Evolutionary conservation across 805 yeast genomes (phyloP).

Genomic region (Schizosaccharomyces osmophilus): DNA sequence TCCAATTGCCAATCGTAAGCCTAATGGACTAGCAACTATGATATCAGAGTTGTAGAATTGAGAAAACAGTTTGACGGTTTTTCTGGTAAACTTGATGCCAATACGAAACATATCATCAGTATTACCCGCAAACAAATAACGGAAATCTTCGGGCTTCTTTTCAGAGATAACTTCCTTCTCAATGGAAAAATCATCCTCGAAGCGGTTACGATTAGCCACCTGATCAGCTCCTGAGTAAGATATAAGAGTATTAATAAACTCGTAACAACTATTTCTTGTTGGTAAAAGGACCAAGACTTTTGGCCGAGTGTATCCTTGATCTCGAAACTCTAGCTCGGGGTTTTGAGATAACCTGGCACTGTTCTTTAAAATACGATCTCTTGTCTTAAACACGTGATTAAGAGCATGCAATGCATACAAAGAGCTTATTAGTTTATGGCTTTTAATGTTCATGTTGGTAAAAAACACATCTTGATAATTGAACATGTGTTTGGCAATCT

Average conservation of each 20-base stretch:
- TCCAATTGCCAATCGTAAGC: conserved; percentile 56
- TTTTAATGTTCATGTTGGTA: background rate
- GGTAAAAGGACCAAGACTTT: conserved; percentile 66
- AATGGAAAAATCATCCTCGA: conserved; percentile 41
- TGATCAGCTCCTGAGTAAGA: conserved; percentile 42
- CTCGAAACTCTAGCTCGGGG: conserved; percentile 37
- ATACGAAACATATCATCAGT: conserved; percentile 74
- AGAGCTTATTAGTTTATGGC: conserved; percentile 11
- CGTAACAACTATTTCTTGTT: conserved; percentile 53
- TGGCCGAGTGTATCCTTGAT: conserved; percentile 90
- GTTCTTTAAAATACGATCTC: conserved; percentile 64
- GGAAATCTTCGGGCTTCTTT: conserved; percentile 64
- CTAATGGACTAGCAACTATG: conserved; percentile 77
- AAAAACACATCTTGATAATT: background rate
- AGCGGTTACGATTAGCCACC: conserved; percentile 58
- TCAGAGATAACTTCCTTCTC: conserved; percentile 23
- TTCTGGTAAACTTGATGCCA: conserved; percentile 78
- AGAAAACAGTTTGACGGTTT: conserved; percentile 60
- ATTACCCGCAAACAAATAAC: conserved; percentile 60
- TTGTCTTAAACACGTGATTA: conserved; percentile 66
- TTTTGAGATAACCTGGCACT: conserved; percentile 29
- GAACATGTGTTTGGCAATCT: background rate
- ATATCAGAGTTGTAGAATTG: conserved; percentile 68
- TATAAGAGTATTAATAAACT: conserved; percentile 37
- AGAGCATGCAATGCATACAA: conserved; percentile 46